phyloP scores from a whole-genome alignment of 768 basidiomycete genomes.

The Termitomyces sp. region DNA sequence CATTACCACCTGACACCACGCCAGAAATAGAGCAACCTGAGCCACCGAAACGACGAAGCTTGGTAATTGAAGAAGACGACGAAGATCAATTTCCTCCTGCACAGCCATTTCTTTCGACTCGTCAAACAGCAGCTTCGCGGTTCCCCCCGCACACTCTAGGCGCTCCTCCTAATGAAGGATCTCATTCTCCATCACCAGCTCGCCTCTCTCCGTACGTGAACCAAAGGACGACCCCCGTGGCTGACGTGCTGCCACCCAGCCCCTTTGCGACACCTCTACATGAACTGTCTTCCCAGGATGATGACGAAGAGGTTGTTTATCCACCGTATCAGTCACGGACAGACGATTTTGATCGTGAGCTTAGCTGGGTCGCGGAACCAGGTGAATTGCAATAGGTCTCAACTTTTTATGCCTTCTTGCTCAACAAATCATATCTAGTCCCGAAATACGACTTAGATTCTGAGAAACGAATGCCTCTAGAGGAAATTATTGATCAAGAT shows the following conservation, averaged over 20 bases:
- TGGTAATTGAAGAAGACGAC: slow-evolving; percentile 68
- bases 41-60: slow-evolving; percentile 48
- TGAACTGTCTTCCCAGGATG: slow-evolving; percentile 52
- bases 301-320: slow-evolving; percentile 68
- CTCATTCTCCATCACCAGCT: slow-evolving; percentile 31
- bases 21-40: slow-evolving; percentile 34
- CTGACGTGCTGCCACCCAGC: slow-evolving; percentile 60
- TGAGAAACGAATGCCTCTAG: slow-evolving; percentile 59
- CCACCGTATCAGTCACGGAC: slow-evolving; percentile 45
- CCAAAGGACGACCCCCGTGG: slow-evolving; percentile 44
- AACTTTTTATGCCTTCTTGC: slow-evolving; percentile 1
- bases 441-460: slow-evolving; percentile 34
- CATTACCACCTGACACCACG: slow-evolving; percentile 11
- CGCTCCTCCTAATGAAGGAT: slow-evolving; percentile 43
- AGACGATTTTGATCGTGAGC: slow-evolving; percentile 49
- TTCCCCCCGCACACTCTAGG: slow-evolving; percentile 49
- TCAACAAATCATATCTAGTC: background rate
- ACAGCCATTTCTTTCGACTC: slow-evolving; percentile 35
- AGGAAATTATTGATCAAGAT: slow-evolving; percentile 43
- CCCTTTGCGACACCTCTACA: slow-evolving; percentile 69
- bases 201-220: slow-evolving; percentile 47
- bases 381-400: slow-evolving; percentile 38
- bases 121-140: slow-evolving; percentile 32
- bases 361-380: slow-evolving; percentile 75
- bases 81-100: slow-evolving; percentile 44